phyloP scores from a whole-genome alignment of 805 yeast genomes.

The Candida methanosorbosa region DNA sequence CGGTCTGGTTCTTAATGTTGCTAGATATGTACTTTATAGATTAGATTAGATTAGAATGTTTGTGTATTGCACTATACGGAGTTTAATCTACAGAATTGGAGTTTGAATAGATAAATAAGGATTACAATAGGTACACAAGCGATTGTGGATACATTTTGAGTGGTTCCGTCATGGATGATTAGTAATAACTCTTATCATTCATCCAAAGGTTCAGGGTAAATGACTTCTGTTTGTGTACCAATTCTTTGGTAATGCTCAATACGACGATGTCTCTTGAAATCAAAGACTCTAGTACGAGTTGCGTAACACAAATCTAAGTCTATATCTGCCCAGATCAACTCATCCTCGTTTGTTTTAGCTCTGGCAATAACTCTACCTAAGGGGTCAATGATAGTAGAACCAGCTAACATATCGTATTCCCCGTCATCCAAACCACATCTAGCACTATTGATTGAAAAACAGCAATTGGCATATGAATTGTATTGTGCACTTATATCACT shows the following conservation, averaged over 20 bases:
- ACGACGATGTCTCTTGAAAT: slow-evolving; percentile 5
- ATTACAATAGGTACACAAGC: too few species aligned
- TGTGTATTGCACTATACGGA: too few species aligned
- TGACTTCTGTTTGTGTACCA: too few species aligned
- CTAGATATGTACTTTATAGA: too few species aligned
- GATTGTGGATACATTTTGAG: too few species aligned
- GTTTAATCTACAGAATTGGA: too few species aligned
- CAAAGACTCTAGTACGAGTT: slow-evolving; percentile 4
- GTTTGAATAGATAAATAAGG: too few species aligned
- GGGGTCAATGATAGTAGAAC: slow-evolving; percentile 5
- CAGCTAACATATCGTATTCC: slow-evolving; percentile 5
- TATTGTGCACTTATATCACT: slow-evolving; percentile 4
- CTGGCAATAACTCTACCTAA: slow-evolving; percentile 4
- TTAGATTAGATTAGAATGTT: too few species aligned
- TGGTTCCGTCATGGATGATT: too few species aligned
- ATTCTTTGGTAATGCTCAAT: slow-evolving; percentile 4
- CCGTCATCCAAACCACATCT: slow-evolving; percentile 6
- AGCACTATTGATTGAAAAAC: slow-evolving; percentile 4
- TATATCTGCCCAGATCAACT: slow-evolving; percentile 5
- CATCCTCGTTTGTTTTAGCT: slow-evolving; percentile 5
- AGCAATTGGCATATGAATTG: slow-evolving; percentile 6
- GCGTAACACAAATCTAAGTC: slow-evolving; percentile 4
- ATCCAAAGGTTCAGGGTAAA: too few species aligned
- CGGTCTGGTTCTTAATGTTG: too few species aligned
- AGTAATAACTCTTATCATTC: too few species aligned